These are phyloP conservation scores for Lunularia cruciata DNA, from an alignment of 225 moss, liverwort and hornwort genomes.

Conservation along the genomic window DNA sequence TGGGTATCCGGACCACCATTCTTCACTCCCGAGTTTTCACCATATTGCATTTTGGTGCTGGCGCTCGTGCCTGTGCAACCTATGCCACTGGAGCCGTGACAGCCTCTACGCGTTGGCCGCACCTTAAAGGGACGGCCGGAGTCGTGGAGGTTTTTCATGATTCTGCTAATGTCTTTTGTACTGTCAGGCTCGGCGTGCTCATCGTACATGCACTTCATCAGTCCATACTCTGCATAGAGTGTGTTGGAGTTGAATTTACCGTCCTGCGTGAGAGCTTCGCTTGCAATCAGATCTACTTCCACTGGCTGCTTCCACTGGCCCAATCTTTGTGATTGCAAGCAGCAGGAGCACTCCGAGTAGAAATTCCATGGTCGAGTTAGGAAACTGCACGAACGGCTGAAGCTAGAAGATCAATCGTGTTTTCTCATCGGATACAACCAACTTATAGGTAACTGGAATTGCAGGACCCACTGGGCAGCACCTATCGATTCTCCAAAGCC, in stretches of 20 bases:
- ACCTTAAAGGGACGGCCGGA: constrained; percentile 31
- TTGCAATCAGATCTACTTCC: no score
- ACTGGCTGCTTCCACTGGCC: no score
- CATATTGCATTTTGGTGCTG: constrained; percentile 8
- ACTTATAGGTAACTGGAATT: no score
- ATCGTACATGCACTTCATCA: constrained; percentile 43
- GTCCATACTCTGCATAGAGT: constrained; percentile 39
- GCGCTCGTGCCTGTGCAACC: constrained; percentile 37
- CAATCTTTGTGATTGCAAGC: no score
- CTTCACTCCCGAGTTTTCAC: not conserved
- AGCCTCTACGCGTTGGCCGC: constrained; percentile 36
- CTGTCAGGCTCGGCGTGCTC: constrained; percentile 30
- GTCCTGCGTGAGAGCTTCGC: no score
- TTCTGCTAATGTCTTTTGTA: constrained; percentile 40
- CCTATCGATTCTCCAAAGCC: no score
- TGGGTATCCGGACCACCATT: not conserved
- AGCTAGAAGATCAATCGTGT: no score
- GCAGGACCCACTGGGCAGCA: no score
- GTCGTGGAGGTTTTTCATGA: constrained; percentile 22
- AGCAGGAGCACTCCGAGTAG: no score
- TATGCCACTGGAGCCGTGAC: constrained; percentile 29
- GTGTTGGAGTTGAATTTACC: constrained; percentile 33
- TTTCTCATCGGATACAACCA: no score
- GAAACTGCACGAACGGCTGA: no score
- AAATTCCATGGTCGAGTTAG: no score